Conservation (phyloP, 495 filamentous ascomycete genomes). For the Aspergillus diversus region DNA sequence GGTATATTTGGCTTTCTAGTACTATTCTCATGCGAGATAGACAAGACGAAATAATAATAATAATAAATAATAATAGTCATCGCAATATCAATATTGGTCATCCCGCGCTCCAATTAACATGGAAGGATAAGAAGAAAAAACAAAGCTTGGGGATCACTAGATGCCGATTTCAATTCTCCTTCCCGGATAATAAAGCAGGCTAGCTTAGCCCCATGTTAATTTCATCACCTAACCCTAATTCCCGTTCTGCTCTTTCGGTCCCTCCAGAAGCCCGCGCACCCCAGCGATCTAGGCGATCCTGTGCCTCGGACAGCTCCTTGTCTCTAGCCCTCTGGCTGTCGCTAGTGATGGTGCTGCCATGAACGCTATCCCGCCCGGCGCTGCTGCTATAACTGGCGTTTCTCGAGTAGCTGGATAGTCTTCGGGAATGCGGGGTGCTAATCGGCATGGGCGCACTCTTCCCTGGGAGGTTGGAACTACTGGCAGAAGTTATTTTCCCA, state of each 20-base stretch:
- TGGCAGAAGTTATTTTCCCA: slow-evolving; percentile 29
- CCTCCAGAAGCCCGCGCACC: slow-evolving; percentile 42
- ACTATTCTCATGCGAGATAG: background rate
- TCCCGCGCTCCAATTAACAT: background rate
- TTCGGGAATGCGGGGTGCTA: slow-evolving; percentile 38
- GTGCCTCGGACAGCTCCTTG: slow-evolving; percentile 55
- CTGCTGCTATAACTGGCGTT: slow-evolving; percentile 32
- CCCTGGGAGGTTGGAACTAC: slow-evolving; percentile 25
- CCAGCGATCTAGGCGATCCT: slow-evolving; percentile 51
- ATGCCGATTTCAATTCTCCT: background rate
- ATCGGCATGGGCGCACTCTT: slow-evolving; percentile 37
- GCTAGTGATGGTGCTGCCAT: slow-evolving; percentile 43
- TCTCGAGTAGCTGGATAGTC: slow-evolving; percentile 28
- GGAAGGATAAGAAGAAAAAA: background rate
- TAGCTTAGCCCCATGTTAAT: slow-evolving; percentile 58
- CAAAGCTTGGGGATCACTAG: background rate
- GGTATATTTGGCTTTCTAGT: background rate
- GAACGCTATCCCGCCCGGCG: slow-evolving; percentile 34
- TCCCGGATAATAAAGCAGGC: background rate
- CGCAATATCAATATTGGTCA: background rate
- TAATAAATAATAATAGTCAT: background rate
- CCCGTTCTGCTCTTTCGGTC: slow-evolving; percentile 47
- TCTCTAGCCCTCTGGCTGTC: slow-evolving; percentile 47
- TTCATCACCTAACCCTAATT: slow-evolving; percentile 55
- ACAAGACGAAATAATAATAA: background rate